Evolutionary conservation across 2,329 filamentous ascomycete species (phyloP), one percentile per base, ranked within the genome.

Genomic region (Xylariaceae sp.): DNA sequence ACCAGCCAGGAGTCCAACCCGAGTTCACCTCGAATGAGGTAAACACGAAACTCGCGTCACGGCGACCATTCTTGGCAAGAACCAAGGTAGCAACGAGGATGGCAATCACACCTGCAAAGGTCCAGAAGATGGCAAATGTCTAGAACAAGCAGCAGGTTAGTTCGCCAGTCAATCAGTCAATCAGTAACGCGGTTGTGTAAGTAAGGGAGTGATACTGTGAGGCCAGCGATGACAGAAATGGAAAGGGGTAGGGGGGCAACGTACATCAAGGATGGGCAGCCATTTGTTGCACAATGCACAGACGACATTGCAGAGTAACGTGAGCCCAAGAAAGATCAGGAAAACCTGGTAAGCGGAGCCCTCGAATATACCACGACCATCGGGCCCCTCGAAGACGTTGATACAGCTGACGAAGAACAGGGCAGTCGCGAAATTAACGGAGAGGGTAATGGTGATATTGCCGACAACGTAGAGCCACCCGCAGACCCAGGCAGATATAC

Each of bases 401-500:
- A 85, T 70, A 68, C 80, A 82, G 11, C 76, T 78, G 58, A 82
- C 77, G 59, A 83, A 73, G 71, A 84, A 81, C 64, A 91, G 83
- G 0, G 86, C 88, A 2, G 89, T 90, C 5, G 88, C 89, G 67
- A 91, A 92, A 76, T 90, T 89, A 70, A 91, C 88, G n/a, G 88
- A 83, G n/a, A 91, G 78, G 0, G 88, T 91, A 66, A 92, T 92
- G 65, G 87, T 90, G 72, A 91, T 87, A 75, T 92, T 92, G 60
- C 89, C 89, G 55, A 90, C 85, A 15, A 90, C 82, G 70, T 89
- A 92, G 18, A 87, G 78, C 88, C 88, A 92, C 61, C 88, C 88
- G 65, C 85, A 88, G 62, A 89, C 83, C 83, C 86, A 91, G 37
- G 85, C 85, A 13, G 86, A 78, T 13, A 88, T 75, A 48, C 80